A percentile compares a stretch with the other conserved stretches of the same genome.
phyloP scores from a whole-genome alignment of 2,329 filamentous ascomycete species.

The Alternaria consortialis region DNA sequence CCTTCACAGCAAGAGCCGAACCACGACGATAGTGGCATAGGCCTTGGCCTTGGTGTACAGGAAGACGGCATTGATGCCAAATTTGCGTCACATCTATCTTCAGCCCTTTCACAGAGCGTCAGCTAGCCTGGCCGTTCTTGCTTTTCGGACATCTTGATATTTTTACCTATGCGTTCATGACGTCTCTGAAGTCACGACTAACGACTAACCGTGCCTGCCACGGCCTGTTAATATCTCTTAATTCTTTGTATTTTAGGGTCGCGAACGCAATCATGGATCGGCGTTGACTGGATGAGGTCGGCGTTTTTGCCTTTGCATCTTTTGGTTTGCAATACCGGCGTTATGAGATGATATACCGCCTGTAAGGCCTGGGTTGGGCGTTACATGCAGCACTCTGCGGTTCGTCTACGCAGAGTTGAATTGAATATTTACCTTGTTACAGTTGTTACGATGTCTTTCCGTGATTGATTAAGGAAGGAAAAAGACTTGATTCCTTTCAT shows the following conservation, averaged over 20 bases:
- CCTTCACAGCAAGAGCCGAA: constrained; percentile 43
- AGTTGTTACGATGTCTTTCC: neutral
- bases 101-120: constrained; percentile 34
- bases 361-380: constrained; percentile 9
- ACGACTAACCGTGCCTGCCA: constrained; percentile 14
- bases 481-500: neutral
- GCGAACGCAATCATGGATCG: neutral
- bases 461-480: neutral
- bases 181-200: constrained; percentile 20
- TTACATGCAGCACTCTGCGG: constrained; percentile 5
- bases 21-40: constrained; percentile 49
- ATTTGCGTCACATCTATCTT: constrained; percentile 38
- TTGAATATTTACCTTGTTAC: constrained; percentile 1
- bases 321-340: constrained; percentile 9
- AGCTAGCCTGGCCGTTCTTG: constrained; percentile 20
- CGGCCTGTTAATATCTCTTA: constrained; percentile 17
- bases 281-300: constrained; percentile 6
- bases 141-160: constrained; percentile 15
- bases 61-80: constrained; percentile 50
- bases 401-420: constrained; percentile 5
- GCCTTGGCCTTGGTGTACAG: constrained; percentile 44
- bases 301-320: neutral
- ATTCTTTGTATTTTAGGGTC: constrained; percentile 13
- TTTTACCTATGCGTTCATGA: constrained; percentile 13
- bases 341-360: constrained; percentile 18